Conservation (phyloP, 2,329 filamentous ascomycete species). For the Beauveria pseudobassiana region DNA sequence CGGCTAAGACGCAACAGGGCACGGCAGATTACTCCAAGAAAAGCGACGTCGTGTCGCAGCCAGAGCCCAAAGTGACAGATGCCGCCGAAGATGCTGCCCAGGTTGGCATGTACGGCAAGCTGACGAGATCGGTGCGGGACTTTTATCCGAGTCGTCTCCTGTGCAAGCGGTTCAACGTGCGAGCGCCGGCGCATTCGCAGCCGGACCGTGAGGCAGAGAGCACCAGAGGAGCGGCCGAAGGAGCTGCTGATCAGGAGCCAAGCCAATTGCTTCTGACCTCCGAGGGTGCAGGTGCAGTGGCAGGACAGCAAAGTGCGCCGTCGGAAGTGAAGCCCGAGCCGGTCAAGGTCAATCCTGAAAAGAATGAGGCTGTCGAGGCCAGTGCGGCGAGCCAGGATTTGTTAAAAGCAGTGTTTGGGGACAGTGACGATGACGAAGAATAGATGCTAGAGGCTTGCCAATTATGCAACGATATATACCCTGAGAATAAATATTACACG, state of each 20-base stretch:
- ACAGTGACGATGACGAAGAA: constrained; percentile 60
- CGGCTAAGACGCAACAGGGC: constrained; percentile 41
- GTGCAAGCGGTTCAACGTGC: constrained; percentile 95
- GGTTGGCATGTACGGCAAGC: constrained; percentile 83
- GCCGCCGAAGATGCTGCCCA: constrained; percentile 80
- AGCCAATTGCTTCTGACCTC: constrained; percentile 13
- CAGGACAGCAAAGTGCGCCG: constrained; percentile 14
- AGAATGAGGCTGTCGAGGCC: constrained; percentile 61
- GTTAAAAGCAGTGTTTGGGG: constrained; percentile 89
- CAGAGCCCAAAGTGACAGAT: constrained; percentile 40
- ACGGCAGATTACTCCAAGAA: constrained; percentile 17
- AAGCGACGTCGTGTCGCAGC: constrained; percentile 22
- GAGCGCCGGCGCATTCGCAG: constrained; percentile 61
- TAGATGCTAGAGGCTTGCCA: neutral
- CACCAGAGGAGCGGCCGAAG: neutral
- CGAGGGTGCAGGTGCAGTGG: neutral
- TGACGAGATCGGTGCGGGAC: constrained; percentile 65
- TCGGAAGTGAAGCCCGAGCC: constrained; percentile 13
- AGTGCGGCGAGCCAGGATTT: constrained; percentile 71
- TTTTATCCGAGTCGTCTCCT: constrained; percentile 78
- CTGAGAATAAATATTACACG: neutral
- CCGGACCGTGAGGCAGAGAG: constrained; percentile 31
- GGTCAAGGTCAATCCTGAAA: constrained; percentile 57
- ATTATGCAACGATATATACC: neutral
- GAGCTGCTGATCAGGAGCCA: constrained; percentile 1